Evolutionary conservation across 768 basidiomycete species (phyloP).

Genomic region (Lactarius akahatsu): DNA sequence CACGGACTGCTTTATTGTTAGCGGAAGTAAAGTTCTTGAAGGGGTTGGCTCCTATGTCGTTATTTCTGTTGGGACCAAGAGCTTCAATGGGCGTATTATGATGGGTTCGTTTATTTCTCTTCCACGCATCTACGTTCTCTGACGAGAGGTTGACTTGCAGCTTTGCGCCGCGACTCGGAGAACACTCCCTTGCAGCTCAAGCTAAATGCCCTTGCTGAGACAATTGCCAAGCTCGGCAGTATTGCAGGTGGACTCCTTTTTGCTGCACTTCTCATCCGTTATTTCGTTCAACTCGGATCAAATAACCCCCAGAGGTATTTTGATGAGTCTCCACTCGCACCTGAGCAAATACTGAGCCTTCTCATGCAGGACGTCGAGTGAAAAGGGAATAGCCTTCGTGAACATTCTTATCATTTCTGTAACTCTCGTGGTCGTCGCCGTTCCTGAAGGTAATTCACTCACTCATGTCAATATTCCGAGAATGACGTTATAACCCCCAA

Average conservation of each 20-base stretch:
- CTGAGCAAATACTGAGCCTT: conserved; percentile 4
- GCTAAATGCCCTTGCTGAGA: conserved; percentile 88
- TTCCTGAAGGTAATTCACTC: conserved; percentile 64
- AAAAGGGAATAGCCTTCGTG: conserved; percentile 89
- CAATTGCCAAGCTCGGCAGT: conserved; percentile 90
- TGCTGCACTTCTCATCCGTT: conserved; percentile 83
- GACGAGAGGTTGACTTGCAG: conserved; percentile 40
- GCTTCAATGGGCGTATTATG: conserved; percentile 97
- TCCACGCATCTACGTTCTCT: not conserved
- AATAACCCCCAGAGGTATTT: conserved; percentile 54
- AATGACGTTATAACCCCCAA: conserved; percentile 18
- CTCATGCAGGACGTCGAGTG: conserved; percentile 55
- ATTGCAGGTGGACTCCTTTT: conserved; percentile 82
- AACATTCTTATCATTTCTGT: conserved; percentile 94
- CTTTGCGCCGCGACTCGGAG: conserved; percentile 82
- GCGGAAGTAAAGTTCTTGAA: conserved; percentile 90
- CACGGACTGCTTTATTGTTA: conserved; percentile 88
- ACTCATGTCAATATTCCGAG: conserved; percentile 15
- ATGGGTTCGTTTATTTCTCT: conserved; percentile 63
- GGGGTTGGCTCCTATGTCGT: conserved; percentile 93
- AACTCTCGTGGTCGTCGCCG: conserved; percentile 85
- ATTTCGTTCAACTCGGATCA: conserved; percentile 83
- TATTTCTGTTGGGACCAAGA: conserved; percentile 87
- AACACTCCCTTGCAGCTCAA: conserved; percentile 93
- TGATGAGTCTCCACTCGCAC: not conserved